These are phyloP conservation scores for Wolfiporia cocos DNA, from an alignment of 1,284 basidiomycete genomes.

Conservation along the genomic window DNA sequence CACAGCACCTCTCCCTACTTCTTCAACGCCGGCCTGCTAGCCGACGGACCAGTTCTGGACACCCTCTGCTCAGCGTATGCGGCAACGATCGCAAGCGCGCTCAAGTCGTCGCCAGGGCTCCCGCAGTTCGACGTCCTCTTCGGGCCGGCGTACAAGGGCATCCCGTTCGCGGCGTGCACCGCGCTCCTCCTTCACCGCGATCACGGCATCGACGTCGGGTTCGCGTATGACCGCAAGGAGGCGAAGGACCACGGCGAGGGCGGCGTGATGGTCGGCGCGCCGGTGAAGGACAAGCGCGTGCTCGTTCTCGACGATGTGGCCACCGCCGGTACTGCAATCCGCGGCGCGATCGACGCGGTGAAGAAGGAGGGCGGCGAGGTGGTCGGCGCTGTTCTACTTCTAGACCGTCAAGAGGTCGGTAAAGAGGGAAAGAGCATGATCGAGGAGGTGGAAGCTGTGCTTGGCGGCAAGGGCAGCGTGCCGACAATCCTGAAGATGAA, in stretches of 20 bases:
- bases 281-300: slow-evolving; percentile 74
- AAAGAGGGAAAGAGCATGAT: slow-evolving; percentile 68
- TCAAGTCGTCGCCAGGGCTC: slow-evolving; percentile 35
- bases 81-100: slow-evolving; percentile 51
- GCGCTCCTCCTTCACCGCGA: slow-evolving; percentile 70
- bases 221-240: slow-evolving; percentile 95
- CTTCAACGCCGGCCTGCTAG: slow-evolving; percentile 91
- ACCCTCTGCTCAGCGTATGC: slow-evolving; percentile 88
- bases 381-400: slow-evolving; percentile 86
- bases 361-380: slow-evolving; percentile 65
- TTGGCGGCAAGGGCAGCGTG: slow-evolving; percentile 62
- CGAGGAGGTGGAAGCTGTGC: slow-evolving; percentile 77
- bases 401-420: slow-evolving; percentile 90
- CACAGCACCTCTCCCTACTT: slow-evolving; percentile 89
- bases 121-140: slow-evolving; percentile 88
- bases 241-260: slow-evolving; percentile 96
- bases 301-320: slow-evolving; percentile 96
- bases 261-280: slow-evolving; percentile 86
- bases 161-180: slow-evolving; percentile 89
- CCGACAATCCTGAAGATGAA: slow-evolving; percentile 78
- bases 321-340: slow-evolving; percentile 91
- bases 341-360: slow-evolving; percentile 76
- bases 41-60: slow-evolving; percentile 78
- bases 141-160: slow-evolving; percentile 98
- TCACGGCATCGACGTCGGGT: slow-evolving; percentile 67